phyloP scores from a whole-genome alignment of 2,329 filamentous ascomycete species.

The Chaetomium sp. region DNA sequence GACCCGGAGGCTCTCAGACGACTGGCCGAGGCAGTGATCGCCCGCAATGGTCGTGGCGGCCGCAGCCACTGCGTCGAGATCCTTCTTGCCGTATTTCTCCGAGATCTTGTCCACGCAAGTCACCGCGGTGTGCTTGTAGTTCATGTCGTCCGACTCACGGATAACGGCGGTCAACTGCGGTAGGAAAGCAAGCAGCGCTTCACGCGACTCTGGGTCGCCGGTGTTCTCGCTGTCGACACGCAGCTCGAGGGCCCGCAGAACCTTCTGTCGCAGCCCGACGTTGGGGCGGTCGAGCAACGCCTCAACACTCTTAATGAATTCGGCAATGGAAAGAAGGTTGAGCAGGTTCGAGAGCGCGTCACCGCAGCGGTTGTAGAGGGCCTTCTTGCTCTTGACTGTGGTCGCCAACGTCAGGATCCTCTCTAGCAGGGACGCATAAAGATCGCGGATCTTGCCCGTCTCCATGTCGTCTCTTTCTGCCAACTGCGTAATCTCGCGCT shows the following conservation, averaged over 20 bases:
- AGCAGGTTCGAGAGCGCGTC: slow-evolving; percentile 74
- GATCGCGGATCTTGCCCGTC: slow-evolving; percentile 56
- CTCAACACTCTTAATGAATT: slow-evolving; percentile 86
- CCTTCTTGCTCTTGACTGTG: slow-evolving; percentile 50
- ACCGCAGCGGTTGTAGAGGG: slow-evolving; percentile 53
- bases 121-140: slow-evolving; percentile 78
- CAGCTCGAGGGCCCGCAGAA: slow-evolving; percentile 71
- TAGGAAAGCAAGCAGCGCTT: slow-evolving; percentile 69
- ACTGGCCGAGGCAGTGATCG: slow-evolving; percentile 66
- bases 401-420: slow-evolving; percentile 61
- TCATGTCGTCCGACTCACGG: slow-evolving; percentile 61
- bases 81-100: slow-evolving; percentile 92
- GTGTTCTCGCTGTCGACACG: slow-evolving; percentile 69
- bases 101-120: slow-evolving; percentile 87
- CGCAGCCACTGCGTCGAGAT: slow-evolving; percentile 66
- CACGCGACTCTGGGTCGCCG: slow-evolving; percentile 60
- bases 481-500: slow-evolving; percentile 48
- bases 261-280: slow-evolving; percentile 69
- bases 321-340: slow-evolving; percentile 73
- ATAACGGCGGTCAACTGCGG: slow-evolving; percentile 73
- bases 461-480: slow-evolving; percentile 60
- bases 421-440: slow-evolving; percentile 64
- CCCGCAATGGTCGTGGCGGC: slow-evolving; percentile 74
- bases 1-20: slow-evolving; percentile 65
- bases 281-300: slow-evolving; percentile 70